Conservation (phyloP, 345 rosid species). For the Camelina neglecta region DNA sequence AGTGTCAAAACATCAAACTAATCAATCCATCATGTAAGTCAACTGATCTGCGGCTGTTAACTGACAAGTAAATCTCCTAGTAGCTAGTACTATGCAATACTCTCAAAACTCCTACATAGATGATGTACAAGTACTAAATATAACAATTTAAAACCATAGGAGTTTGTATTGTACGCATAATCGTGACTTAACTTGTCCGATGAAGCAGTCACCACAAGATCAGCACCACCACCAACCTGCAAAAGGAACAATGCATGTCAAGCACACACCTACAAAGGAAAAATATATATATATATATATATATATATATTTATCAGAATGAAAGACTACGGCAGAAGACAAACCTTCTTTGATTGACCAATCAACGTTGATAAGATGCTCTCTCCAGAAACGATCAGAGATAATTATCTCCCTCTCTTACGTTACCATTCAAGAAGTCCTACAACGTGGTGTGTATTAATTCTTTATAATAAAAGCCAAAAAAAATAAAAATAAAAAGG, state of each 20-base stretch:
- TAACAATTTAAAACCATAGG: background rate
- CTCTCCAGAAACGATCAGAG: constrained; percentile 90
- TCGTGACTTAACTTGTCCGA: constrained; percentile 72
- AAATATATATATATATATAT: constrained; percentile 10
- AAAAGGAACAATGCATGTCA: constrained; percentile 56
- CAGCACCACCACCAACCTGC: constrained; percentile 49
- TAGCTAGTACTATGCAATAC: background rate
- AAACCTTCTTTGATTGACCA: constrained; percentile 99
- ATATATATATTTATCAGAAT: constrained; percentile 48
- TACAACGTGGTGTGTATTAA: background rate
- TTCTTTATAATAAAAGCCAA: background rate
- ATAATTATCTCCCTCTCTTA: background rate
- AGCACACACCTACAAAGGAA: constrained; percentile 47
- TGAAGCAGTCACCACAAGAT: constrained; percentile 75
- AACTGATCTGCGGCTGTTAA: background rate
- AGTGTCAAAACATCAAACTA: no score
- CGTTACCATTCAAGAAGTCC: constrained; percentile 7
- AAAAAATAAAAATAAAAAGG: background rate
- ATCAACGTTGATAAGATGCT: constrained; percentile 75
- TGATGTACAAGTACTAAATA: background rate
- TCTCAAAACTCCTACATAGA: background rate
- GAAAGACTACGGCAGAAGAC: constrained; percentile 59
- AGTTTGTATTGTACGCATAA: constrained; percentile 1
- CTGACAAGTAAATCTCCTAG: background rate
- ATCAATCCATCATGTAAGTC: constrained; percentile 18